Conservation (phyloP, 2,329 filamentous ascomycete genomes). For the Penicillium paneum region DNA sequence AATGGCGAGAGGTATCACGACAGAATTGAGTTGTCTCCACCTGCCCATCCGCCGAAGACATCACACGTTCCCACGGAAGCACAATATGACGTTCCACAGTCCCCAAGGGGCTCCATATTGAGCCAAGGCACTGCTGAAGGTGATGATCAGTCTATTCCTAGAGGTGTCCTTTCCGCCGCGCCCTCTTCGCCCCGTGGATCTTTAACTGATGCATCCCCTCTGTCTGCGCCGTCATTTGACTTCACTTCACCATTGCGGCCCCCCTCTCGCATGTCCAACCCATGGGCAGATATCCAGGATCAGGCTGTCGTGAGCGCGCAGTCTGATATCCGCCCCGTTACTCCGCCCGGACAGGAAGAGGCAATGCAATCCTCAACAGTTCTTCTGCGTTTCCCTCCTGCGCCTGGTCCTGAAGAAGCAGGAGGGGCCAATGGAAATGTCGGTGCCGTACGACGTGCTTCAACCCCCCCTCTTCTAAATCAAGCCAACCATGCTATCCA, state of each 20-base stretch:
- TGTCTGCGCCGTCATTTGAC: conserved; percentile 28
- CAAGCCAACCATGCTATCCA: conserved; percentile 21
- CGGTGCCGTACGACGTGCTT: conserved; percentile 16
- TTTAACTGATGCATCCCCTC: conserved; percentile 30
- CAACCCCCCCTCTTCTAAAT: conserved; percentile 18
- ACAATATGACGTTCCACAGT: conserved; percentile 21
- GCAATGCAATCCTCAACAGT: conserved; percentile 31
- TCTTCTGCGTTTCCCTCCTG: conserved; percentile 40
- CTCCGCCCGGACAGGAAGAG: conserved; percentile 24
- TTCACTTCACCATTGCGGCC: conserved; percentile 32
- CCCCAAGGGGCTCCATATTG: conserved; percentile 34
- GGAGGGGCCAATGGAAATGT: conserved; percentile 10
- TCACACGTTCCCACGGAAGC: conserved; percentile 13
- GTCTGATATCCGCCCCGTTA: conserved; percentile 28
- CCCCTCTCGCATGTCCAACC: conserved; percentile 37
- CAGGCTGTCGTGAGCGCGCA: conserved; percentile 12
- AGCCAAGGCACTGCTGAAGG: conserved; percentile 32
- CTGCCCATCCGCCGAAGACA: conserved; percentile 20
- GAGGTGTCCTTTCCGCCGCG: conserved; percentile 32
- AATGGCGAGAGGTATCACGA: conserved; percentile 40
- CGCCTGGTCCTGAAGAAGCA: conserved; percentile 33
- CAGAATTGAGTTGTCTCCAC: conserved; percentile 31
- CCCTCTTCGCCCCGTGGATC: conserved; percentile 34
- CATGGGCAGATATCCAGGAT: conserved; percentile 35
- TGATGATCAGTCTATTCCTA: conserved; percentile 34